These are phyloP conservation scores for Termitomyces sp. DNA, from an alignment of 768 basidiomycete genomes.

Conservation along the genomic window DNA sequence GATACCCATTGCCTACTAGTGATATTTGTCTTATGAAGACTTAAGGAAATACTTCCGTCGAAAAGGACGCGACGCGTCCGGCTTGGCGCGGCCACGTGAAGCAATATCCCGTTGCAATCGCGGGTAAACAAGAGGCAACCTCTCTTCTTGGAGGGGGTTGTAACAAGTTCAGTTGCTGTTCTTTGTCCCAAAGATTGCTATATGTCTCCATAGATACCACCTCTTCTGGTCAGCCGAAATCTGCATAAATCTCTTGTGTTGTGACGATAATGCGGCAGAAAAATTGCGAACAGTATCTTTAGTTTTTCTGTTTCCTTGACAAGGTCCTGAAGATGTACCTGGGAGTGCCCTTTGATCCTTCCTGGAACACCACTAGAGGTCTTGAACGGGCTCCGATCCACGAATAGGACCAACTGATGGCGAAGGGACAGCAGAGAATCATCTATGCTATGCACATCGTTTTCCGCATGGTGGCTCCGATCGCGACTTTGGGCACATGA, in stretches of 20 bases:
- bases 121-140: slow-evolving; percentile 7
- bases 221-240: background rate
- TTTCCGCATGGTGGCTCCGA: background rate
- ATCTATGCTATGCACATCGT: background rate
- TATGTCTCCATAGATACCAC: slow-evolving; percentile 4
- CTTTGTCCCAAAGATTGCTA: background rate
- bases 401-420: background rate
- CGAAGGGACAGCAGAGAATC: background rate
- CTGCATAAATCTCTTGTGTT: background rate
- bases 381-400: background rate
- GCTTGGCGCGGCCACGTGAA: slow-evolving; percentile 4
- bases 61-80: background rate
- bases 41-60: background rate
- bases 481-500: background rate
- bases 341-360: background rate
- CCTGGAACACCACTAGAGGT: background rate
- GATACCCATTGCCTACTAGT: background rate
- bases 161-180: slow-evolving; percentile 2
- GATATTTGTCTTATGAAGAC: too few species aligned
- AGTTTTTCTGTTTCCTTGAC: background rate
- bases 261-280: background rate
- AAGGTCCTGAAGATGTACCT: background rate
- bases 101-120: slow-evolving; percentile 9
- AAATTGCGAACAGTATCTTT: background rate
- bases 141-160: background rate